These are phyloP conservation scores for Flueggea neowawraea DNA, from an alignment of 441 rosid genomes.

Conservation along the genomic window DNA sequence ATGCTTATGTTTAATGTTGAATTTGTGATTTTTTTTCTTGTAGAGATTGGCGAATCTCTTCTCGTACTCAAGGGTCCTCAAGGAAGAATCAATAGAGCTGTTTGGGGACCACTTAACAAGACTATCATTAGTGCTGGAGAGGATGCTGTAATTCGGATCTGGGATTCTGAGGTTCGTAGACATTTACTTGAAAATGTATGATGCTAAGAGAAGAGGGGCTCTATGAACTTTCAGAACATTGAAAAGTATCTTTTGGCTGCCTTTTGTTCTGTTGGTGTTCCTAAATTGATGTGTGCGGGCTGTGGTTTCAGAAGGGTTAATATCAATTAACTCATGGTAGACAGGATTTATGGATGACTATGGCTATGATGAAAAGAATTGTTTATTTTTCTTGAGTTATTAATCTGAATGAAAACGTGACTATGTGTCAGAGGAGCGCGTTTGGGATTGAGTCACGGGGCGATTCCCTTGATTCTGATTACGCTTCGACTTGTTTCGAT, in stretches of 20 bases:
- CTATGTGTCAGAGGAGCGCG: no score
- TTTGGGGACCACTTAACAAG: constrained; percentile 89
- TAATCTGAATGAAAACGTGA: no score
- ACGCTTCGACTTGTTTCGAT: no score
- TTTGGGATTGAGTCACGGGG: no score
- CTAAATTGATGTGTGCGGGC: neutral
- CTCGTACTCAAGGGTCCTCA: constrained; percentile 65
- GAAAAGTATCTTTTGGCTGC: neutral
- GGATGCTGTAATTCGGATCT: constrained; percentile 71
- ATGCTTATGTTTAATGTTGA: neutral
- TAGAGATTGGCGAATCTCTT: constrained; percentile 68
- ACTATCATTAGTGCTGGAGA: constrained; percentile 91
- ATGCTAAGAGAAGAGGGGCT: neutral
- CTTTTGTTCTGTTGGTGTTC: neutral
- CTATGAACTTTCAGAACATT: no score
- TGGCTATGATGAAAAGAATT: neutral
- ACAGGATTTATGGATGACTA: neutral
- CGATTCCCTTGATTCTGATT: no score
- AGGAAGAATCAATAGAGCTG: constrained; percentile 87
- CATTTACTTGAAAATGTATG: neutral
- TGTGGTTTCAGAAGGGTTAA: no score
- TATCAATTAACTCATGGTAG: no score
- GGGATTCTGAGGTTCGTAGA: constrained; percentile 80
- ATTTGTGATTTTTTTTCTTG: constrained; percentile 3
- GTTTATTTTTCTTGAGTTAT: no score